Percentiles rank a stretch among this genome's conserved stretches.
Evolutionary conservation across 257 asterid species (phyloP).

Genomic region (Marsdenia floribunda): DNA sequence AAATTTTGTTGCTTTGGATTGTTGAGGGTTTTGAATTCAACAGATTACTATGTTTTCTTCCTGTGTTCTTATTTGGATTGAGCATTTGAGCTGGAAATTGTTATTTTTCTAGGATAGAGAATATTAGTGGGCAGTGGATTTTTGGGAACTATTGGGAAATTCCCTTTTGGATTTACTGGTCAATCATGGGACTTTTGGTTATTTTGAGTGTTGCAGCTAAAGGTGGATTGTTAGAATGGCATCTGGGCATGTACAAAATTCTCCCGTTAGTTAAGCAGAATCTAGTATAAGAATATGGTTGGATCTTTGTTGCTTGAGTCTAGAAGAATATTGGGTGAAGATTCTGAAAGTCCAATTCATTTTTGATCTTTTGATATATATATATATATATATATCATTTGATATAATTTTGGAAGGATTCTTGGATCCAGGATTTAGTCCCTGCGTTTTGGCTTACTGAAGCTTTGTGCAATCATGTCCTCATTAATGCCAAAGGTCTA

Average conservation of each 20-base stretch:
- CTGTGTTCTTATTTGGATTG: not conserved
- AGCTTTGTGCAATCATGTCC: not conserved
- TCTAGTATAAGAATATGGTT: not conserved
- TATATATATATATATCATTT: not conserved
- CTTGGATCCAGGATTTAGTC: not conserved
- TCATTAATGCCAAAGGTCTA: not conserved
- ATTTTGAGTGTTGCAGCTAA: not conserved
- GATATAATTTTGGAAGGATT: not conserved
- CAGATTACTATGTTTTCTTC: not conserved
- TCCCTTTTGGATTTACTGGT: not conserved
- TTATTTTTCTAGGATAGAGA: not conserved
- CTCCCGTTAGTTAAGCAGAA: not conserved
- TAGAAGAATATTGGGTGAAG: not conserved
- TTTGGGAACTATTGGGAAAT: not conserved
- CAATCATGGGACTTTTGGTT: not conserved
- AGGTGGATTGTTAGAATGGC: not conserved
- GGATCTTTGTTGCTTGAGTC: not conserved
- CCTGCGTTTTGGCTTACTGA: not conserved
- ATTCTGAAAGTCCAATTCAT: not conserved
- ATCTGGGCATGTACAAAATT: not conserved
- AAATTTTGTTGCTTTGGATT: not conserved
- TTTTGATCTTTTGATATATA: not conserved
- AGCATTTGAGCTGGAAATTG: not conserved
- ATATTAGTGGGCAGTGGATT: not conserved
- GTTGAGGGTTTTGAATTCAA: not conserved